Evolutionary conservation across 306 rosid genomes (phyloP), one percentile per base, ranked within the genome.

Genomic region (Trifolium fragiferum): DNA sequence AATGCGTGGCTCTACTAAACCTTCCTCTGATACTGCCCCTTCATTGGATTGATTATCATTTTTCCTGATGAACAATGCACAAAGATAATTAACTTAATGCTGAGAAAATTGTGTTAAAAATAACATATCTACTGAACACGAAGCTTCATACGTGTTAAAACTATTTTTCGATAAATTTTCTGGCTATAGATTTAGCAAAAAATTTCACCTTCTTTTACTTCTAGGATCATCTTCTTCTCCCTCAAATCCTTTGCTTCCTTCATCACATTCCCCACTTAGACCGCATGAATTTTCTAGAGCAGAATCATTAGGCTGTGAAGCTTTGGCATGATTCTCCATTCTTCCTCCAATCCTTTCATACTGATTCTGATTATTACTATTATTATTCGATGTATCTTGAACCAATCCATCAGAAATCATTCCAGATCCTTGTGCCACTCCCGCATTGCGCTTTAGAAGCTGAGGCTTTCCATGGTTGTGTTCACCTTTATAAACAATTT

Each of bases 401-500:
- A 61, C 81, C 69, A 90, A 35, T 58, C 85, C 88, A 55, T 89
- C 89, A 55, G 89, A 60, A 70, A 62, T 23, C 46, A 79, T 20
- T 71, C 86, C 93, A 38, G 84, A 38, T 8, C 89, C 95, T 81
- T 89, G 96, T 9, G 82, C 74, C 60, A 81, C 96, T 2, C 74
- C 64, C 1, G 94, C 70, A 73, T 76, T 81, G 8, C 90, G 80
- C 84, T 87, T 94, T 7, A 84, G 86, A 82, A 93, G 89, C 82
- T 84, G 92, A 30, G 99, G 95, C 81, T 92, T 94, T 16, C 89
- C 79, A 82, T 94, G 99, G 79, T 81, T 89, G 83, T 94, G 99
- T 72, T 92, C 97, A 38, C 99, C 97, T 84, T 89, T 92, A 68
- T 94, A 94, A 47, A 94, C 99, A 78, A 94, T 94, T 70, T 94